phyloP scores from a whole-genome alignment of 2,329 filamentous ascomycete genomes.

The Magnaporthiopsis rhizophila region DNA sequence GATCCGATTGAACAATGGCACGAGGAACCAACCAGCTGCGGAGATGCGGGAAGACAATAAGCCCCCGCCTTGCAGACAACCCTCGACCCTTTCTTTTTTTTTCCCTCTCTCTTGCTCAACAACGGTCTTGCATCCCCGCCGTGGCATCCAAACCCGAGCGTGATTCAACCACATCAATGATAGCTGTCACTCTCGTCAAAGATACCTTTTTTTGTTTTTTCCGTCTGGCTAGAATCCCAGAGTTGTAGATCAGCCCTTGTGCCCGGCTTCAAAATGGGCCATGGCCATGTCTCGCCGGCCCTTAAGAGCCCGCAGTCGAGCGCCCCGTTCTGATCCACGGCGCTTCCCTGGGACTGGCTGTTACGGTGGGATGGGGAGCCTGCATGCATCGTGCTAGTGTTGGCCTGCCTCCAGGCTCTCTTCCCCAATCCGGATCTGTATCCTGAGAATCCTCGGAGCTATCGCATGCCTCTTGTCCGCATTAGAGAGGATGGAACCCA shows the following conservation, averaged over 20 bases:
- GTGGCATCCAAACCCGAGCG: neutral
- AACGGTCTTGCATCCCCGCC: neutral
- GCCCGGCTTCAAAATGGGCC: neutral
- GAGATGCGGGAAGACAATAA: neutral
- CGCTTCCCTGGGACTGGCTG: neutral
- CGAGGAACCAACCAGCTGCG: neutral
- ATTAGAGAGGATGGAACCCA: neutral
- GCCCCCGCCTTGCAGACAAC: neutral
- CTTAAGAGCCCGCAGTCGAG: neutral
- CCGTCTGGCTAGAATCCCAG: neutral
- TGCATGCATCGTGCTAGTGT: neutral
- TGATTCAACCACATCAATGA: neutral
- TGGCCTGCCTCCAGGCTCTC: neutral
- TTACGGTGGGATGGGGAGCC: neutral
- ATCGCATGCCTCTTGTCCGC: neutral
- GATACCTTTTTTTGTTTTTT: too few species aligned
- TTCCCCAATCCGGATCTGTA: neutral
- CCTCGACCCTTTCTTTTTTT: neutral
- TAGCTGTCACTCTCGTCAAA: too few species aligned
- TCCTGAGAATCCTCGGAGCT: neutral
- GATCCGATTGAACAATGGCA: neutral
- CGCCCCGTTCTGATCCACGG: neutral
- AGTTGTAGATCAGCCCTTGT: neutral
- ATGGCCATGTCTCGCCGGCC: neutral
- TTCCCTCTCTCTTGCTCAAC: neutral